Evolutionary conservation across 2,329 filamentous ascomycete genomes (phyloP), one percentile per base, ranked within the genome.

Genomic region (Cladophialophora psammophila): DNA sequence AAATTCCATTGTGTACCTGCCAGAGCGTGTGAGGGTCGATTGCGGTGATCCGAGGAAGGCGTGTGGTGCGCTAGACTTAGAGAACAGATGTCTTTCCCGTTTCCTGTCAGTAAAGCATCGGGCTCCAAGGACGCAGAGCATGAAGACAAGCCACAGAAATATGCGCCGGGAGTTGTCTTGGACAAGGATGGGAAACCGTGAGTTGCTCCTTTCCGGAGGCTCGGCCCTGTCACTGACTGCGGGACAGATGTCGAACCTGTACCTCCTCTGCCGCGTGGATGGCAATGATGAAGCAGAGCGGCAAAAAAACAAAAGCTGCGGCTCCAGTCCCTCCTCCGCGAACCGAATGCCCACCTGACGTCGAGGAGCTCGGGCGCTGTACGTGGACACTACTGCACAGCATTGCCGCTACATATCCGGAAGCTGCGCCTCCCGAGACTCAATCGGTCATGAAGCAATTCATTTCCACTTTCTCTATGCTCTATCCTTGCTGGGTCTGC

Each of bases 401-500:
- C 8, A 91, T 99, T 71, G 92, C 94, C 13, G 95, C 94, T 0
- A 88, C 88, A 13, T 99, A 98, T 78, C 95, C 95, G 0, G 83
- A 85, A 7, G 79, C 77, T 7, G 93, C 95, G 0, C 87, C 89
- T 0, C 78, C 83, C 0, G 78, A 83, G 9, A 87, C 97, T 73
- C 93, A 97, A 77, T 81, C 82, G 35, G 91, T 97, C 73, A 90
- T 96, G 73, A 84, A 84, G 64, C 85, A 87, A 60, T 98, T 99
- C 80, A 85, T 99, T 73, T 81, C 83, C 31, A 84, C 93, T 1
- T 96, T 99, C 78, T 89, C 91, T 32, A 91, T 90, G 72, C 80
- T 98, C 20, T 99, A 99, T 76, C 95, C 95, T 3, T 99, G 95
- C 83, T 97, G 94, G 93, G 87, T 91, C 2, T 99, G 95, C 79